Evolutionary conservation across 129 eudicot species (phyloP).

Genomic region (Flaveria trinervia): DNA sequence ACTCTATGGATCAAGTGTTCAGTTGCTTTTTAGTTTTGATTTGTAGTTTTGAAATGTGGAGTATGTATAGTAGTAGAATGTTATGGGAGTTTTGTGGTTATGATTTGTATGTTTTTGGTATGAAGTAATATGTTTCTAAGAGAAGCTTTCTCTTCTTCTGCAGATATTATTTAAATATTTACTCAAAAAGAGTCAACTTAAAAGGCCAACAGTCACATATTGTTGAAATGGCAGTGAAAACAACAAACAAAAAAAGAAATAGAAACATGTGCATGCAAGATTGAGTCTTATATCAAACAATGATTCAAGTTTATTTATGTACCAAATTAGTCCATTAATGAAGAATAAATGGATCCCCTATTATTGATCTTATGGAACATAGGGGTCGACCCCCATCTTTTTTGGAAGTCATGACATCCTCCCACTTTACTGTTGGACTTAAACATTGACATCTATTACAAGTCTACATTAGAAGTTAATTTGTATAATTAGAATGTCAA

Average conservation of each 20-base stretch:
- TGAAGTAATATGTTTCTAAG: background rate
- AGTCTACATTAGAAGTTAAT: no score
- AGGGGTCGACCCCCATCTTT: no score
- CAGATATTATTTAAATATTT: background rate
- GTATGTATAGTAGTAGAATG: background rate
- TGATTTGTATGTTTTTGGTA: background rate
- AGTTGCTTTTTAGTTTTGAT: slow-evolving; percentile 7
- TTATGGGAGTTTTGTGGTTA: background rate
- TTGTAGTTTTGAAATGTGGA: background rate
- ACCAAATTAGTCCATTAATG: no score
- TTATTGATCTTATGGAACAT: no score
- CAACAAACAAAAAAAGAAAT: background rate
- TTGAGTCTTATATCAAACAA: background rate
- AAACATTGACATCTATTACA: no score
- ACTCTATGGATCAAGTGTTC: slow-evolving; percentile 20
- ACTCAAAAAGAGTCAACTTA: background rate
- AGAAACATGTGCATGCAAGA: background rate
- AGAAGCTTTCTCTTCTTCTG: background rate
- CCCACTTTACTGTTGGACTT: no score
- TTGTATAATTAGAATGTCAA: no score
- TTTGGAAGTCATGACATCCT: no score
- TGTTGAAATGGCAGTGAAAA: background rate
- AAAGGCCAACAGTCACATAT: background rate
- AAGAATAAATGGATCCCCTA: no score
- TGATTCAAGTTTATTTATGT: no score